Percentiles rank a stretch among this genome's conserved stretches.
Conservation (phyloP, 2,329 filamentous ascomycete species). For the Clonostachys rhizophaga region DNA sequence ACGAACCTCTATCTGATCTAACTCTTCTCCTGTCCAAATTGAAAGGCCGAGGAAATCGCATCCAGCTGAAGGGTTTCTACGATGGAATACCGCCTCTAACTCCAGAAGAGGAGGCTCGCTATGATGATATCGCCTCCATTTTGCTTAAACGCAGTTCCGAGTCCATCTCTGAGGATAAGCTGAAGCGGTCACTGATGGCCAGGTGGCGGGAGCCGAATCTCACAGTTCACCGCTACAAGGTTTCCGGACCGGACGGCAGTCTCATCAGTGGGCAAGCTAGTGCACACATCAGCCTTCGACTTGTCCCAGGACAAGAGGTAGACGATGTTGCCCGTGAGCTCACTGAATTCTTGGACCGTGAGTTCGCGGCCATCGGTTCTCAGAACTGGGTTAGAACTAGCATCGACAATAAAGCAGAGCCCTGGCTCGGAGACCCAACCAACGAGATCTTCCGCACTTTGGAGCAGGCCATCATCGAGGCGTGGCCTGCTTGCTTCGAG, state of each 20-base stretch:
- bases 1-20: slow-evolving; percentile 89
- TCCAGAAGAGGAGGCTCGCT: slow-evolving; percentile 71
- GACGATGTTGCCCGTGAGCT: slow-evolving; percentile 68
- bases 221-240: slow-evolving; percentile 89
- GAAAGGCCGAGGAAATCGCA: slow-evolving; percentile 73
- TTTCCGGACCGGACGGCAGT: slow-evolving; percentile 86
- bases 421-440: slow-evolving; percentile 88
- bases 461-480: slow-evolving; percentile 77
- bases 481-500: slow-evolving; percentile 64
- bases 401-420: slow-evolving; percentile 91
- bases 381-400: slow-evolving; percentile 76
- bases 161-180: slow-evolving; percentile 53
- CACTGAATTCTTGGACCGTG: slow-evolving; percentile 59
- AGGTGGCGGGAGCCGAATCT: slow-evolving; percentile 93
- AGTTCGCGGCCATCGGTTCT: slow-evolving; percentile 72
- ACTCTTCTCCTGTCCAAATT: slow-evolving; percentile 78
- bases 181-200: slow-evolving; percentile 84
- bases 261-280: slow-evolving; percentile 88
- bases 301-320: slow-evolving; percentile 91
- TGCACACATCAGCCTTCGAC: slow-evolving; percentile 81
- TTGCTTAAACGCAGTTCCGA: slow-evolving; percentile 68
- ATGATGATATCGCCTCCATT: slow-evolving; percentile 77
- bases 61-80: slow-evolving; percentile 86
- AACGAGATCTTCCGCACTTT: slow-evolving; percentile 90
- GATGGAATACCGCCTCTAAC: slow-evolving; percentile 75